Evolutionary conservation across 805 yeast genomes (phyloP).

Genomic region (Ogataea sp.): DNA sequence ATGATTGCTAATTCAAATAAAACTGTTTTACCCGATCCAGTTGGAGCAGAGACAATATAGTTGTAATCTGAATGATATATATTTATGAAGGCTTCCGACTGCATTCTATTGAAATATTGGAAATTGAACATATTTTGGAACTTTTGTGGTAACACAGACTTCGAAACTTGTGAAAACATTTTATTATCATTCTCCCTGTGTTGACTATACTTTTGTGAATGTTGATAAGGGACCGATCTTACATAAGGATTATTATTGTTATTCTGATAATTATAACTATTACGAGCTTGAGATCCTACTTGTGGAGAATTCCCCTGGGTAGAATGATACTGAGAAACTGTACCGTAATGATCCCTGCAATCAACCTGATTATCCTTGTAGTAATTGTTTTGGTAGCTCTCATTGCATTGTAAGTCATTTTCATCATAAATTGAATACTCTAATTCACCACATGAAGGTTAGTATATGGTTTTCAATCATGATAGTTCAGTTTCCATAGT

Average conservation of each 20-base stretch:
- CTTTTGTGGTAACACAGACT: constrained; percentile 27
- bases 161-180: constrained; percentile 4
- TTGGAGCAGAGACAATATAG: constrained; percentile 45
- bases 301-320: no score
- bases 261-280: no score
- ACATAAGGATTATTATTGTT: neutral
- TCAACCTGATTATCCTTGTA: no score
- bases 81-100: constrained; percentile 32
- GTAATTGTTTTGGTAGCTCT: no score
- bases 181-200: neutral
- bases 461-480: no score
- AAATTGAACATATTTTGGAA: constrained; percentile 28
- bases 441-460: no score
- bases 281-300: no score
- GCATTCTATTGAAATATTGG: constrained; percentile 39
- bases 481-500: no score
- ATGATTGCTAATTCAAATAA: constrained; percentile 46
- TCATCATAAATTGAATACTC: no score
- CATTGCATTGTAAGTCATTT: no score
- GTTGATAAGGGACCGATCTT: neutral
- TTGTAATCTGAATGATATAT: constrained; percentile 26
- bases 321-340: no score
- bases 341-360: no score
- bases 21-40: constrained; percentile 55
- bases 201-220: neutral